Base-by-base conservation (phyloP, 2,329 filamentous ascomycete genomes). In the Cladosporium sp. region DNA sequence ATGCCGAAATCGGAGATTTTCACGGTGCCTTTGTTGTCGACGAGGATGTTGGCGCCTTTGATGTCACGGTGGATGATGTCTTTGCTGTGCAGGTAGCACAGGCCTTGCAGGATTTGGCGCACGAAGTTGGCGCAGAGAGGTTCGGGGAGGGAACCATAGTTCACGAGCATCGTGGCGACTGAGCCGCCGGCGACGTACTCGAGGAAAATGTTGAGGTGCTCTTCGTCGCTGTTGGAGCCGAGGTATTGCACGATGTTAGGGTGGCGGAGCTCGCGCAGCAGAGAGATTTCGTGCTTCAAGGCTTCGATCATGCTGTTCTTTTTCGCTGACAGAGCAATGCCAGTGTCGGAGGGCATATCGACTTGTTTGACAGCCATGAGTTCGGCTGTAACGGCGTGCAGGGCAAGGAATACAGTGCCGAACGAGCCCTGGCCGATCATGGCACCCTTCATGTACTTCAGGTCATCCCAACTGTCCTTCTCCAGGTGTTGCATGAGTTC, bases 1-100 rank as follows among this genome's bases (percentile, higher is more conserved):
- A 99, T 97, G 71, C 94, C 94, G 68, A 99, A 99, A 80, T 99
- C 94, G 8, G 93, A 97, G 65, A 99, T 99, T 78, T 99, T 99
- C 77, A 99, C 96, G 7, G 90, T 93, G 60, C 94, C 94, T 76
- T 97, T 97, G 80, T 97, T 97, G 78, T 99, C 94, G 59, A 99
- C 94, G 5, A 99, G 86, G 66, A 99, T 96, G 72, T 99, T 99
- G 73, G 94, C 94, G 50, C 94, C 94, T 79, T 99, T 99, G 83
- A 99, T 97, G 71, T 99, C 94, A 61, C 94, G 89, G 74, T 99
- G 94, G 67, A 99, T 97, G 70, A 99, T 99, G 71, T 97, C 94
- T 64, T 88, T 86, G 71, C 88, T 88, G 77, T 99, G 94, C 15
- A 99, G 84, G 73, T 97, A 99, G 3, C 90, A 92, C 30, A 99